Conservation (phyloP, 2,329 filamentous ascomycete species). For the Cadophora sp. region DNA sequence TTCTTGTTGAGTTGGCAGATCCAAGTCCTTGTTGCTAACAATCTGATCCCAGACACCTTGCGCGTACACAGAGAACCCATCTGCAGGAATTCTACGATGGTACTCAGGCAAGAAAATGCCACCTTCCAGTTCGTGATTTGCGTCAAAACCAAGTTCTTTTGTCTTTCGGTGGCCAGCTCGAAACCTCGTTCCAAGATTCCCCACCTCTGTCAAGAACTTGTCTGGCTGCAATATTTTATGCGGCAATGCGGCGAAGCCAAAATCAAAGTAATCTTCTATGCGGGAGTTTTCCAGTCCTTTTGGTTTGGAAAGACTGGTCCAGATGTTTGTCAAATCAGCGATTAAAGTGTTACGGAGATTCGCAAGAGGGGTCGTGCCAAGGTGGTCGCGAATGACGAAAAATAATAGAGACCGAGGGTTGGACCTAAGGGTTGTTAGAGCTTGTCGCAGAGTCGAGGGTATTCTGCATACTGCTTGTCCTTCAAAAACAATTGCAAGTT, state of each 20-base stretch:
- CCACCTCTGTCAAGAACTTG: conserved; percentile 82
- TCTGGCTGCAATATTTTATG: conserved; percentile 97
- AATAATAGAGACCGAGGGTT: conserved; percentile 91
- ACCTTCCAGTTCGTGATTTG: conserved; percentile 76
- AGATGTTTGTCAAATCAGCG: conserved; percentile 90
- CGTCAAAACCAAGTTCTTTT: conserved; percentile 62
- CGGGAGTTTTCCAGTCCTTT: conserved; percentile 83
- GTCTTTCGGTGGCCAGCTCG: conserved; percentile 78
- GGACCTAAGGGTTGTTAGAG: conserved; percentile 60
- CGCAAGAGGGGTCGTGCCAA: conserved; percentile 86
- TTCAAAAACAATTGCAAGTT: conserved; percentile 97
- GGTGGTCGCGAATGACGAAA: conserved; percentile 97
- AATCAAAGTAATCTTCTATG: conserved; percentile 98
- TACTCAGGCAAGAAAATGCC: conserved; percentile 93
- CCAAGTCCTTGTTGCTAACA: conserved; percentile 97
- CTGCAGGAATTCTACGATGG: conserved; percentile 92
- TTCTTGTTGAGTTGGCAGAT: conserved; percentile 96
- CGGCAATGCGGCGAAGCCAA: conserved; percentile 92
- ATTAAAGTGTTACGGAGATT: conserved; percentile 91
- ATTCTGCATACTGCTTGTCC: conserved; percentile 77
- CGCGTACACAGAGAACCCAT: conserved; percentile 95
- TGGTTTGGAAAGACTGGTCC: conserved; percentile 92
- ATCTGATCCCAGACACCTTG: conserved; percentile 98
- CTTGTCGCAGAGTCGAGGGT: conserved; percentile 21
- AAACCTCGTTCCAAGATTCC: conserved; percentile 82